Conservation (phyloP, 2,329 filamentous ascomycete genomes). For the Venturia nashicola region DNA sequence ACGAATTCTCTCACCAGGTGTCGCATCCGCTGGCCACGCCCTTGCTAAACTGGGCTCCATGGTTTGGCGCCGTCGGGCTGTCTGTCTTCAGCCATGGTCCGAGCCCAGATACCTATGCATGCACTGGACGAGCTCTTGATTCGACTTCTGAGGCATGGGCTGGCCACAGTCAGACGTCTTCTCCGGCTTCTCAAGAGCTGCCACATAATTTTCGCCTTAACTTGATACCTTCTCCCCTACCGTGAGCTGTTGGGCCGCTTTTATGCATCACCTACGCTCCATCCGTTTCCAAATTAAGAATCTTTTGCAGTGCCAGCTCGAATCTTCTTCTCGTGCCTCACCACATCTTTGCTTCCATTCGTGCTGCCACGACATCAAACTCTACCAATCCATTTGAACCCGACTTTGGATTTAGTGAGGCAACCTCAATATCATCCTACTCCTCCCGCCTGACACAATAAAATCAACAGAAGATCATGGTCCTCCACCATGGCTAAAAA, state of each 20-base stretch:
- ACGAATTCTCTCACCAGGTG: not conserved
- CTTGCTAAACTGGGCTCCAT: not conserved
- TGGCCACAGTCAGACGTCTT: not conserved
- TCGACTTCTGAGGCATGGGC: not conserved
- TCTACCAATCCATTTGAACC: not conserved
- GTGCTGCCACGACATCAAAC: not conserved
- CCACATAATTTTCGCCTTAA: not conserved
- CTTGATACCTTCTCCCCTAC: not conserved
- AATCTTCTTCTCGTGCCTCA: not conserved
- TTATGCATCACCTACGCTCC: not conserved
- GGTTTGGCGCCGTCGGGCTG: not conserved
- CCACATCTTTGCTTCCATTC: not conserved
- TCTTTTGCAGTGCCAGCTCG: slow-evolving; percentile 2
- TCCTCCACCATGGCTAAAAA: slow-evolving; percentile 3
- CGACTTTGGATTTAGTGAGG: not conserved
- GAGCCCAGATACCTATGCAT: not conserved
- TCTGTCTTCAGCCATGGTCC: not conserved
- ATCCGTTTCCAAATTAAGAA: not conserved
- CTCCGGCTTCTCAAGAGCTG: not conserved
- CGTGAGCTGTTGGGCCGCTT: not conserved
- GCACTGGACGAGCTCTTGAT: not conserved
- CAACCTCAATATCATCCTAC: not conserved
- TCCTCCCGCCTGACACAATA: not conserved
- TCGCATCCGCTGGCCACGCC: not conserved
- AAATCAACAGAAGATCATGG: not conserved